phyloP scores from a whole-genome alignment of 2,329 filamentous ascomycete genomes.

The Venturia asperata region DNA sequence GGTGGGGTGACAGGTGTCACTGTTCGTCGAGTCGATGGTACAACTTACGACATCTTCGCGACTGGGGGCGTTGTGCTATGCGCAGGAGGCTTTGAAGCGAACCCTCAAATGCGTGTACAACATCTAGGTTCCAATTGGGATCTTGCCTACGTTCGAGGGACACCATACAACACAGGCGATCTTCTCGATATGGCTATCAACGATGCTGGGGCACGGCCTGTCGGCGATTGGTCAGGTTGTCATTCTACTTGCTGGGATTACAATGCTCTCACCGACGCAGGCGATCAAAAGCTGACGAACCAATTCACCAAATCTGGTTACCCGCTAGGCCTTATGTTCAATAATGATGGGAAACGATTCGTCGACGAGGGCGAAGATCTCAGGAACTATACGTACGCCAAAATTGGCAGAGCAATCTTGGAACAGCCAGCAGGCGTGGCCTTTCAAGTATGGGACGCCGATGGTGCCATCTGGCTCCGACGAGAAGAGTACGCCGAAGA shows the following conservation, averaged over 20 bases:
- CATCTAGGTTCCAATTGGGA: constrained; percentile 57
- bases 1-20: constrained; percentile 32
- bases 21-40: constrained; percentile 24
- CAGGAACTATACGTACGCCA: constrained; percentile 61
- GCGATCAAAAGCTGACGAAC: constrained; percentile 40
- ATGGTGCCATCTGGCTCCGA: constrained; percentile 47
- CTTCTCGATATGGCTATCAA: constrained; percentile 47
- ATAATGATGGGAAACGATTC: constrained; percentile 52
- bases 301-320: constrained; percentile 57
- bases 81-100: constrained; percentile 59
- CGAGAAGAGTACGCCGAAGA: constrained; percentile 56
- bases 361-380: constrained; percentile 61
- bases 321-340: constrained; percentile 56
- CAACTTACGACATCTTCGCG: constrained; percentile 29
- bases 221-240: constrained; percentile 58
- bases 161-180: constrained; percentile 58
- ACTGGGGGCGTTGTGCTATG: constrained; percentile 44
- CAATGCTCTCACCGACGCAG: constrained; percentile 47
- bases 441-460: constrained; percentile 59
- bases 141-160: constrained; percentile 51
- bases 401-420: constrained; percentile 56
- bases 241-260: constrained; percentile 61
- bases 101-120: constrained; percentile 37
- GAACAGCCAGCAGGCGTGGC: constrained; percentile 51
- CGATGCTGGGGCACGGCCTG: constrained; percentile 44